Conservation (phyloP, 768 basidiomycete genomes). For the Lentinus tigrinus region DNA sequence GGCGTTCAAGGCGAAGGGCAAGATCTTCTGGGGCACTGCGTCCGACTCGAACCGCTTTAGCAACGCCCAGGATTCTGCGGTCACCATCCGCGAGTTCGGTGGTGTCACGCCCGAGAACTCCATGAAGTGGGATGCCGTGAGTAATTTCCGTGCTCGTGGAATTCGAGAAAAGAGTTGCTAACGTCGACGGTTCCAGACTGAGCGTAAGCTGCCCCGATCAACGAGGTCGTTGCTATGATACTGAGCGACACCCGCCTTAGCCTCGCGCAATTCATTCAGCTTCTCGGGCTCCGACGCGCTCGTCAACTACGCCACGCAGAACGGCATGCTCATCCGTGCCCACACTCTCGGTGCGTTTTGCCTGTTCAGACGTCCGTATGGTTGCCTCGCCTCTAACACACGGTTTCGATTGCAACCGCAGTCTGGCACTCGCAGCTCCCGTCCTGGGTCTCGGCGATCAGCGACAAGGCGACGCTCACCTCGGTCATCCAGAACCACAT, state of each 20-base stretch:
- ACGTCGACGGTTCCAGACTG: slow-evolving; percentile 17
- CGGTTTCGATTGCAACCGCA: neutral
- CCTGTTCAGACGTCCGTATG: too few species aligned
- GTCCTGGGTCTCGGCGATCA: slow-evolving; percentile 27
- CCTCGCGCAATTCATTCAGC: slow-evolving; percentile 27
- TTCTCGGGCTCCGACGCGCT: slow-evolving; percentile 31
- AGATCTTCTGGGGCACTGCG: slow-evolving; percentile 31
- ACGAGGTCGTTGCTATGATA: too few species aligned
- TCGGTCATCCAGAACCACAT: slow-evolving; percentile 37
- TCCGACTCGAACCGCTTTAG: slow-evolving; percentile 28
- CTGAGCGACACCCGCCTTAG: slow-evolving; percentile 1
- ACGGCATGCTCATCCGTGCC: slow-evolving; percentile 31
- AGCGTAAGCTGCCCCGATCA: slow-evolving; percentile 15
- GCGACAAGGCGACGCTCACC: slow-evolving; percentile 26
- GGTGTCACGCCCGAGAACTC: slow-evolving; percentile 34
- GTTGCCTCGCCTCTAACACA: neutral
- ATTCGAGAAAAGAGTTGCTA: neutral
- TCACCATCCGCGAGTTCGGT: slow-evolving; percentile 30
- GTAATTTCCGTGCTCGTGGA: neutral
- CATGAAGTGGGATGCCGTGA: slow-evolving; percentile 33
- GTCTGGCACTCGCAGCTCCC: slow-evolving; percentile 37
- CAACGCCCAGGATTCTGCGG: slow-evolving; percentile 23
- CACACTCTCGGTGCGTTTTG: slow-evolving; percentile 29
- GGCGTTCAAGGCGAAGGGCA: slow-evolving; percentile 26
- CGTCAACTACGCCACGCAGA: slow-evolving; percentile 29